A percentile compares a stretch with the other conserved stretches of the same genome.
Conservation (phyloP, 1,284 basidiomycete genomes). For the Ceratobasidium sp. region DNA sequence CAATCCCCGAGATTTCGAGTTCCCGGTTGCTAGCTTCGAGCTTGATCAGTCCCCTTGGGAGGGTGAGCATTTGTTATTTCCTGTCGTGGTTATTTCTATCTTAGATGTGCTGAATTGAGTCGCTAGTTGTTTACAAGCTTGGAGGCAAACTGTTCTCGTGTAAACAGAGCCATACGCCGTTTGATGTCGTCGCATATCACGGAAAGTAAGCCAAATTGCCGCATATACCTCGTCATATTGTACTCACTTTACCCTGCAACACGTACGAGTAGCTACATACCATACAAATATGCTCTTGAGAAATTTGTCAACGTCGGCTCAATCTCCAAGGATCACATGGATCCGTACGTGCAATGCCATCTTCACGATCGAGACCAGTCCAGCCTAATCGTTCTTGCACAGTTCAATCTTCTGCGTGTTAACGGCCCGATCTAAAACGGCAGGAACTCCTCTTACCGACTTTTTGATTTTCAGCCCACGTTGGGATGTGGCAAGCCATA, state of each 20-base stretch:
- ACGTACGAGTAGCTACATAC: constrained; percentile 65
- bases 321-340: constrained; percentile 71
- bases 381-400: neutral
- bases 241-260: neutral
- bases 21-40: constrained; percentile 70
- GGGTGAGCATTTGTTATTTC: constrained; percentile 54
- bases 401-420: constrained; percentile 68
- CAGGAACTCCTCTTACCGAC: constrained; percentile 66
- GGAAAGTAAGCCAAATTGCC: constrained; percentile 62
- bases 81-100: constrained; percentile 12
- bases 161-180: constrained; percentile 72
- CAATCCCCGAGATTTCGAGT: constrained; percentile 71
- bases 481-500: constrained; percentile 68
- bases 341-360: constrained; percentile 56
- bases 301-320: constrained; percentile 74
- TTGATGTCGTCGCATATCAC: constrained; percentile 78
- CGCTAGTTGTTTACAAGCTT: constrained; percentile 65
- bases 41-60: constrained; percentile 69
- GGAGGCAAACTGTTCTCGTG: constrained; percentile 66
- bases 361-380: neutral
- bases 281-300: constrained; percentile 74
- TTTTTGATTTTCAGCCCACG: constrained; percentile 70
- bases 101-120: constrained; percentile 27
- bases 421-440: constrained; percentile 68
- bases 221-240: constrained; percentile 23